Evolutionary conservation across 2,329 filamentous ascomycete genomes (phyloP).

Genomic region (Fusarium sacchari): DNA sequence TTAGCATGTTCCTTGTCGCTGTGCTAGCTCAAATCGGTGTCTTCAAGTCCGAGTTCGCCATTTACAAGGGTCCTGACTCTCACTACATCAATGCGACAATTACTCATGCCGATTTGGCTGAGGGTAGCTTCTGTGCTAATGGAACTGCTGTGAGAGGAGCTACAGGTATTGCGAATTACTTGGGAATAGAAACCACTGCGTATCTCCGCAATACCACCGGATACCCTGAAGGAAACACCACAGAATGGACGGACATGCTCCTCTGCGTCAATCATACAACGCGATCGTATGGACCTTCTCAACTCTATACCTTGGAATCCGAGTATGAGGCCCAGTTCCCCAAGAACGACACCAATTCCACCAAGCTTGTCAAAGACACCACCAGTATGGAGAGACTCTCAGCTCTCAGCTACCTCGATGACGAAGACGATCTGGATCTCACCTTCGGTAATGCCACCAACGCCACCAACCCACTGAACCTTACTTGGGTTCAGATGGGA

Average conservation of each 20-base stretch:
- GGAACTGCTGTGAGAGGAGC: slow-evolving; percentile 43
- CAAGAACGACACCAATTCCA: slow-evolving; percentile 26
- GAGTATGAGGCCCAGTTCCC: slow-evolving; percentile 25
- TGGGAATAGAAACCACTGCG: slow-evolving; percentile 43
- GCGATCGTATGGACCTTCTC: slow-evolving; percentile 42
- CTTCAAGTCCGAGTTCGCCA: slow-evolving; percentile 49
- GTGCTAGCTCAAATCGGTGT: slow-evolving; percentile 51
- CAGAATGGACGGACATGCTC: slow-evolving; percentile 42
- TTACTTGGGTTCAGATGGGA: slow-evolving; percentile 51
- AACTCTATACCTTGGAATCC: slow-evolving; percentile 43
- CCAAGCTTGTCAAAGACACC: not conserved
- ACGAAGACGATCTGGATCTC: slow-evolving; percentile 4
- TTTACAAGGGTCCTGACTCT: slow-evolving; percentile 52
- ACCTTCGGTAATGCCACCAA: slow-evolving; percentile 23
- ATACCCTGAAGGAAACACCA: slow-evolving; percentile 29
- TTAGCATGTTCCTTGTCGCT: slow-evolving; percentile 54
- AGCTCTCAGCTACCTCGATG: slow-evolving; percentile 1
- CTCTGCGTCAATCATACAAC: slow-evolving; percentile 50
- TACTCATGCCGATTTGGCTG: slow-evolving; percentile 34
- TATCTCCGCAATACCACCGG: slow-evolving; percentile 45
- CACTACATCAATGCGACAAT: slow-evolving; percentile 53
- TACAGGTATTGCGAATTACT: slow-evolving; percentile 42
- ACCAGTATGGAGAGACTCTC: slow-evolving; percentile 2
- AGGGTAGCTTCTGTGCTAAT: slow-evolving; percentile 42
- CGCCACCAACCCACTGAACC: slow-evolving; percentile 46